Percentiles rank a stretch among this genome's conserved stretches.
These are phyloP conservation scores for Sarocladium oryzae DNA, from an alignment of 2,329 filamentous ascomycete species.

Conservation along the genomic window DNA sequence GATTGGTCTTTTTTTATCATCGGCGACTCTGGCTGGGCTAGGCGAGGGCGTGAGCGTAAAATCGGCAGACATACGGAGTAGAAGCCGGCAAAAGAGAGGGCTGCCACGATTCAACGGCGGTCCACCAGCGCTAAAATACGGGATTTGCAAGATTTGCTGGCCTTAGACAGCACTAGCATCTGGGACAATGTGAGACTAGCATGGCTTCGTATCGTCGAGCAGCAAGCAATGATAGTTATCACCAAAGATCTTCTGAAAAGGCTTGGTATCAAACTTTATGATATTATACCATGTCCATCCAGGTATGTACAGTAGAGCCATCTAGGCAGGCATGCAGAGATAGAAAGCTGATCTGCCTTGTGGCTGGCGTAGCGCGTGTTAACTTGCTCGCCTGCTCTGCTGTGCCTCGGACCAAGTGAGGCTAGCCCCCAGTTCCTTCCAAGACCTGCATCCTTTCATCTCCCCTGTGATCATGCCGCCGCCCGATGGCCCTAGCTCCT, in stretches of 20 bases:
- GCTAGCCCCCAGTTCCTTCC: neutral
- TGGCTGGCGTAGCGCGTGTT: too few species aligned
- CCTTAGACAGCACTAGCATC: constrained; percentile 3
- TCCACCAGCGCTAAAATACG: constrained; percentile 4
- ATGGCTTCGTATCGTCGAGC: neutral
- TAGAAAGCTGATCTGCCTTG: too few species aligned
- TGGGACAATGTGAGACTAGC: neutral
- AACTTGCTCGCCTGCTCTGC: too few species aligned
- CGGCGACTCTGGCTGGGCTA: neutral
- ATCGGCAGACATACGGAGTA: too few species aligned
- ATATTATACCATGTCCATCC: too few species aligned
- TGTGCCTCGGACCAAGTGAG: too few species aligned
- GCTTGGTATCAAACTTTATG: too few species aligned
- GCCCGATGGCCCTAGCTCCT: neutral
- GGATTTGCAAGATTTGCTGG: neutral
- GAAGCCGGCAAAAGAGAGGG: neutral
- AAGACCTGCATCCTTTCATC: too few species aligned
- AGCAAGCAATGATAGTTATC: neutral
- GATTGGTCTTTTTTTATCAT: constrained; percentile 6
- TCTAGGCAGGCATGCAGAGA: neutral
- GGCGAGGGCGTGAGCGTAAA: neutral
- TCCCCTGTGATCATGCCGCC: neutral
- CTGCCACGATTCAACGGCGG: neutral
- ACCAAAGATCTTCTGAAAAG: too few species aligned
- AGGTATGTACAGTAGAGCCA: too few species aligned